Percentiles rank a stretch among this genome's conserved stretches.
Evolutionary conservation across 345 rosid genomes (phyloP).

Genomic region (Euphorbia pulcherrima): DNA sequence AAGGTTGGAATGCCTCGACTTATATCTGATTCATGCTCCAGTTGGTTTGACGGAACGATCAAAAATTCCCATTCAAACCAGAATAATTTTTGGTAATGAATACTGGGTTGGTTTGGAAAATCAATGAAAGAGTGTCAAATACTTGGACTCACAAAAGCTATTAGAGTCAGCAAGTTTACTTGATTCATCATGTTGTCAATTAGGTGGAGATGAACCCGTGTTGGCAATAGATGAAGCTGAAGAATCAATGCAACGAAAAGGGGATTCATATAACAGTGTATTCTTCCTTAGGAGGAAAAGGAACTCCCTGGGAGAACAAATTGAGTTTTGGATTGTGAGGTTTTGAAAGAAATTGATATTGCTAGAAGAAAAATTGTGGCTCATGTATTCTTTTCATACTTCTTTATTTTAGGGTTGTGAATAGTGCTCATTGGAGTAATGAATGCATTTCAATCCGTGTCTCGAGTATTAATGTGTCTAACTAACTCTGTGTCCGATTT

Average conservation of each 20-base stretch:
- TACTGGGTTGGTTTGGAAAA: constrained; percentile 33
- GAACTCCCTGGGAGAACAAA: constrained; percentile 32
- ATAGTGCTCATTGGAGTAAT: no score
- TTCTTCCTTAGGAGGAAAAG: constrained; percentile 35
- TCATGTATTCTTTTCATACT: constrained; percentile 22
- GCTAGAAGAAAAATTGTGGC: constrained; percentile 30
- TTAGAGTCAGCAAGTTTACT: constrained; percentile 42
- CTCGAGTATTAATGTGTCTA: no score
- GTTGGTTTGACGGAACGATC: constrained; percentile 27
- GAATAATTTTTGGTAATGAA: constrained; percentile 22
- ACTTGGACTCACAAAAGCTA: constrained; percentile 34
- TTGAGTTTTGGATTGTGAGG: constrained; percentile 24
- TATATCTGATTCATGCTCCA: constrained; percentile 45
- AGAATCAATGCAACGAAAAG: constrained; percentile 27
- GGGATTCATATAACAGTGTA: constrained; percentile 31
- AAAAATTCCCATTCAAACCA: not conserved
- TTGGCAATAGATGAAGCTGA: constrained; percentile 37
- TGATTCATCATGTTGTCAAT: constrained; percentile 39
- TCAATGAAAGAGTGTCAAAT: constrained; percentile 42
- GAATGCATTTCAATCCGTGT: no score
- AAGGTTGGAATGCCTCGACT: constrained; percentile 37
- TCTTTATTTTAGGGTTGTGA: not conserved
- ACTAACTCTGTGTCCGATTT: no score
- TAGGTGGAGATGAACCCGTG: constrained; percentile 41
- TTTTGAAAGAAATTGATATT: constrained; percentile 29